Evolutionary conservation across 176 grass and related monocot species (phyloP), one percentile per base, ranked within the genome.

Genomic region (Eragrostis nindensis): DNA sequence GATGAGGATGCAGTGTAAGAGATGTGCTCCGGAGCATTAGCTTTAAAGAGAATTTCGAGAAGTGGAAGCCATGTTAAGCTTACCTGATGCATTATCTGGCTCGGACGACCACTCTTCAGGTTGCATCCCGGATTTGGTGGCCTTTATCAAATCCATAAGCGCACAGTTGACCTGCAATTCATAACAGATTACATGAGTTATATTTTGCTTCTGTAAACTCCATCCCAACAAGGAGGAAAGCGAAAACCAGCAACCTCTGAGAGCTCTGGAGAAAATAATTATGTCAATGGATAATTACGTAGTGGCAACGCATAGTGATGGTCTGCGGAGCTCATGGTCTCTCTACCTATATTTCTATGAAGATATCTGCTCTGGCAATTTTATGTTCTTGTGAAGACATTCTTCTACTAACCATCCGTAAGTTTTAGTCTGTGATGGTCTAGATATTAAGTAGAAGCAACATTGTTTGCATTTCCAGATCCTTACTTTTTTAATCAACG

Each of bases 101-200:
- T 86, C 38, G 42, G 67, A 83, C 6, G 87, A 89, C 97, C 93
- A 99, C 42, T 99, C 90, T 42, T 99, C 79, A 77, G 84, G 83
- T 70, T 73, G 80, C 57, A 52, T 65, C 68, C 72, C 85, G 49
- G 65, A 86, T 76, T 90, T 90, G 13, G 97, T 93, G 48, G 89
- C 93, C 80, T 82, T 95, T 84, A 95, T 90, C 30, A 99, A 84
- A 48, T 99, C 97, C 75, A 88, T 86, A 24, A 99, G 85, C 44
- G 97, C 89, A 76, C 68, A 46, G 81, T 99, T 99, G 66, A 99
- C 92, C 97, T 99, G 82, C 0, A 49, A 30, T 81, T 52, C 25
- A 62, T 49, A 27, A 18, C 45, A 14, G 22, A 0, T 59, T 17
- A 63, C 62, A 77, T 71, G 11, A 82, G 65, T 62, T 60, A 11